phyloP scores from a whole-genome alignment of 2,329 filamentous ascomycete genomes.

The Ophiocordyceps unilateralis region DNA sequence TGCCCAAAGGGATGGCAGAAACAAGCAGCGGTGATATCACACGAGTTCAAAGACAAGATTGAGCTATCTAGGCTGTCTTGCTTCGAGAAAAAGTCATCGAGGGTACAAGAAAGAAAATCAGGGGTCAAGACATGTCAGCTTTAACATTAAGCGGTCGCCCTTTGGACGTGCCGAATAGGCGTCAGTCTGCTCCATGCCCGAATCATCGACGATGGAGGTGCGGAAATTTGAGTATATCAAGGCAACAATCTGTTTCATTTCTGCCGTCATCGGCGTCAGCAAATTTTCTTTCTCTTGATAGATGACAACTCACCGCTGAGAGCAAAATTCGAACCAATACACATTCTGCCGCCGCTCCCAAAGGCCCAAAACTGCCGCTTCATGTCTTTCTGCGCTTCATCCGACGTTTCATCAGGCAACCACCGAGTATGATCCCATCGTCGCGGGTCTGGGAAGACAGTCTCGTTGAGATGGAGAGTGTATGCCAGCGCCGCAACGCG shows the following conservation, averaged over 20 bases:
- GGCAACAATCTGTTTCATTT: background rate
- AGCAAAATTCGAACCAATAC: constrained; percentile 52
- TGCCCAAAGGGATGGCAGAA: no score
- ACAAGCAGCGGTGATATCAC: no score
- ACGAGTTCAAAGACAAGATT: no score
- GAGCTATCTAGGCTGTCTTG: no score
- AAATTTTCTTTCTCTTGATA: background rate
- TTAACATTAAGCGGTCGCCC: background rate
- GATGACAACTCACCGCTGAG: constrained; percentile 25
- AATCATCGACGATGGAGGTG: background rate
- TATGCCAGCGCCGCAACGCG: constrained; percentile 35
- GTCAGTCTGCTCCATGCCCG: background rate
- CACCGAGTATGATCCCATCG: constrained; percentile 26
- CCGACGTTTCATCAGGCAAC: constrained; percentile 6
- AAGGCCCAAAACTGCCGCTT: constrained; percentile 49
- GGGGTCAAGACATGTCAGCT: background rate
- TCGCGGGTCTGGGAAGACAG: constrained; percentile 29
- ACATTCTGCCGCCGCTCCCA: constrained; percentile 50
- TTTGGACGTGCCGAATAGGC: background rate
- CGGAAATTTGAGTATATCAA: background rate
- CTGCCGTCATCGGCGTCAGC: background rate
- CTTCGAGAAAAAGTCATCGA: no score
- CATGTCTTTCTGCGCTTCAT: constrained; percentile 20
- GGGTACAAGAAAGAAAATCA: no score
- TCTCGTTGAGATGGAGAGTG: constrained; percentile 34